Percentiles rank a stretch among this genome's conserved stretches.
Evolutionary conservation across 2,329 filamentous ascomycete genomes (phyloP).

Genomic region (Harringtonia aguacate): DNA sequence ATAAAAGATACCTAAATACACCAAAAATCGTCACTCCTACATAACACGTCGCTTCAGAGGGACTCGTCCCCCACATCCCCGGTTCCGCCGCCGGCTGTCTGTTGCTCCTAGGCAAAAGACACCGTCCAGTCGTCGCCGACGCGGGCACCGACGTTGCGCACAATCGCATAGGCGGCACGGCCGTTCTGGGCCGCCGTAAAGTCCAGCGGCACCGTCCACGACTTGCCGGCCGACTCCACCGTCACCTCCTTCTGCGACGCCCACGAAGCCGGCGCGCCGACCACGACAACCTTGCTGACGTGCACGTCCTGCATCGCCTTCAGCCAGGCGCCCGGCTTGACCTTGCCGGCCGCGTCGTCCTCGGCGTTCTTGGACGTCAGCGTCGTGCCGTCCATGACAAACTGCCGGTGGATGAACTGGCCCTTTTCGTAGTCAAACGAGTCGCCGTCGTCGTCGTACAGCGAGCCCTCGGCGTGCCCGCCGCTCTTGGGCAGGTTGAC

Average conservation of each 20-base stretch:
- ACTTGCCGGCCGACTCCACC: slow-evolving; percentile 42
- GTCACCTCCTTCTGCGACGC: slow-evolving; percentile 48
- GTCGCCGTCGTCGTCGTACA: slow-evolving; percentile 92
- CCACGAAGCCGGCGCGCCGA: slow-evolving; percentile 70
- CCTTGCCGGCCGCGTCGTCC: slow-evolving; percentile 33
- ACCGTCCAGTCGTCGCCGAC: slow-evolving; percentile 45
- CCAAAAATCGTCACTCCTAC: not conserved
- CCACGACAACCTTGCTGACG: slow-evolving; percentile 75
- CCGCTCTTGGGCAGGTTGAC: slow-evolving; percentile 53
- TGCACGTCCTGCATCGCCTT: slow-evolving; percentile 68
- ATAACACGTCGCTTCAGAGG: too few relatives aligned
- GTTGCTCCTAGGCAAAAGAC: slow-evolving; percentile 22
- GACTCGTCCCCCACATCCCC: too few relatives aligned
- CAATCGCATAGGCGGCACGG: slow-evolving; percentile 38
- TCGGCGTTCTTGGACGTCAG: slow-evolving; percentile 63
- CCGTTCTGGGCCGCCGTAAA: slow-evolving; percentile 40
- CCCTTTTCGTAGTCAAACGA: slow-evolving; percentile 79
- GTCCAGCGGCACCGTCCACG: slow-evolving; percentile 47
- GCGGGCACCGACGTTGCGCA: slow-evolving; percentile 39
- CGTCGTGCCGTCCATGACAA: slow-evolving; percentile 50
- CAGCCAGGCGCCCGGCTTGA: slow-evolving; percentile 62
- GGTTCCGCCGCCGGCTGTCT: too few relatives aligned
- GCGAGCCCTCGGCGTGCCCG: slow-evolving; percentile 62
- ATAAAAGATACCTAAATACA: not conserved
- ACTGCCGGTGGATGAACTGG: slow-evolving; percentile 78